A percentile compares a stretch with the other conserved stretches of the same genome.
phyloP scores from a whole-genome alignment of 1,139 yeast species.

The Candida labiduridarum region DNA sequence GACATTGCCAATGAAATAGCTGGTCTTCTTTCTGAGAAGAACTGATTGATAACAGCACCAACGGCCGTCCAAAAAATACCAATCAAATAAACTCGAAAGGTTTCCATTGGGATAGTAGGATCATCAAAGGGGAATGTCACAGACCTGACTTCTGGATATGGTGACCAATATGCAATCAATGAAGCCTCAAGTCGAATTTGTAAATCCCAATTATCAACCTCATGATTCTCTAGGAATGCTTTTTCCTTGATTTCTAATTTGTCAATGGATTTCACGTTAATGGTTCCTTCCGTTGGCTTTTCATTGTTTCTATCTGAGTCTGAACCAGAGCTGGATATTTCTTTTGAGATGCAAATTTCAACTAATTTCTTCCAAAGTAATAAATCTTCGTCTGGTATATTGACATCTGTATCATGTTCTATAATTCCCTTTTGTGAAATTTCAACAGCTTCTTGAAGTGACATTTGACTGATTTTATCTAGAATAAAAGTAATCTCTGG shows the following conservation, averaged over 20 bases:
- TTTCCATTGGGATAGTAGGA: slow-evolving; percentile 52
- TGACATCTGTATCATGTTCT: slow-evolving; percentile 25
- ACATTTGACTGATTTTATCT: slow-evolving; percentile 28
- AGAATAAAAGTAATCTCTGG: slow-evolving; percentile 29
- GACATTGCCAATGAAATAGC: slow-evolving; percentile 44
- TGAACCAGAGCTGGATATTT: not conserved
- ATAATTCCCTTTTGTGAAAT: slow-evolving; percentile 21
- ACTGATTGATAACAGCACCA: slow-evolving; percentile 60
- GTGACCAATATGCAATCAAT: slow-evolving; percentile 55
- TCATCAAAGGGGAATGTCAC: slow-evolving; percentile 59
- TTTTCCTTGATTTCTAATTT: not conserved
- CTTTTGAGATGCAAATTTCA: not conserved
- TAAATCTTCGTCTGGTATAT: slow-evolving; percentile 41
- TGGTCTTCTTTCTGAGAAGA: slow-evolving; percentile 61
- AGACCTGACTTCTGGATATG: slow-evolving; percentile 68
- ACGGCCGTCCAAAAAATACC: slow-evolving; percentile 56
- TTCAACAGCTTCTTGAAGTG: slow-evolving; percentile 24
- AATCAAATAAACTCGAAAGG: slow-evolving; percentile 55
- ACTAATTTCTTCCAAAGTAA: slow-evolving; percentile 23
- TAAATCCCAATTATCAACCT: slow-evolving; percentile 27
- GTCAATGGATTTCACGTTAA: not conserved
- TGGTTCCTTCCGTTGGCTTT: not conserved
- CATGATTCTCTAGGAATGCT: not conserved
- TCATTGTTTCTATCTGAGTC: not conserved
- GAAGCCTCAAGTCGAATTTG: slow-evolving; percentile 46